Evolutionary conservation across 2,329 filamentous ascomycete species (phyloP).

Genomic region (Talaromyces piceae): DNA sequence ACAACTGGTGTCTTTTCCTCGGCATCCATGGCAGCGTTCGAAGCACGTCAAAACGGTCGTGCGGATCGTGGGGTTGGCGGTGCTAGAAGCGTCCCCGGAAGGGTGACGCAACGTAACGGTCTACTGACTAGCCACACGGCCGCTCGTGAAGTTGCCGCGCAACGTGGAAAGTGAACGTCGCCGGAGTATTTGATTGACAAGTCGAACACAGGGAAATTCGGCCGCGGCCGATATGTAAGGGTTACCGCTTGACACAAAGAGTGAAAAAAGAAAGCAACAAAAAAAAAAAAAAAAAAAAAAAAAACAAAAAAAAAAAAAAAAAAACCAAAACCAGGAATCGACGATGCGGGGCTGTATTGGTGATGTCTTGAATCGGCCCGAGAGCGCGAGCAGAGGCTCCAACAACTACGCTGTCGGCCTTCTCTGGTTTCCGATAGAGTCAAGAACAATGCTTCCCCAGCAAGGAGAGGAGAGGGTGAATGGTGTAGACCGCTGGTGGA

Average conservation of each 20-base stretch:
- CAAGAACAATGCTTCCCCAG: background rate
- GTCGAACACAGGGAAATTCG: too few relatives aligned
- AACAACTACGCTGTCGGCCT: too few relatives aligned
- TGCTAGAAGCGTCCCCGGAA: background rate
- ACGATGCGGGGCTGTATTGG: background rate
- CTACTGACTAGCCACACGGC: background rate
- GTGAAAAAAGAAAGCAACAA: too few relatives aligned
- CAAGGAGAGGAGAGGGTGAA: background rate
- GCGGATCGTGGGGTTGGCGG: background rate
- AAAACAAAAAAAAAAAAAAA: too few relatives aligned
- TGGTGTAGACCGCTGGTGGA: background rate
- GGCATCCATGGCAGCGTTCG: constrained; percentile 14
- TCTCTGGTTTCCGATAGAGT: too few relatives aligned
- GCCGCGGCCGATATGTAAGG: too few relatives aligned
- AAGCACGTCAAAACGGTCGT: background rate
- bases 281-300: too few relatives aligned
- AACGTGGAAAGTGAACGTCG: background rate
- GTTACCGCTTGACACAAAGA: too few relatives aligned
- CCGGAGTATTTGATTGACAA: too few relatives aligned
- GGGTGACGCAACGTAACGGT: background rate
- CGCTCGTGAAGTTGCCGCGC: background rate
- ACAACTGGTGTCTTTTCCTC: constrained; percentile 16
- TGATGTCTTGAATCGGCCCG: background rate
- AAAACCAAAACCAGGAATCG: too few relatives aligned
- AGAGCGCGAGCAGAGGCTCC: background rate